Base-by-base conservation (phyloP, 371 early-diverging fungal genomes). In the Rhizopus delemar region DNA sequence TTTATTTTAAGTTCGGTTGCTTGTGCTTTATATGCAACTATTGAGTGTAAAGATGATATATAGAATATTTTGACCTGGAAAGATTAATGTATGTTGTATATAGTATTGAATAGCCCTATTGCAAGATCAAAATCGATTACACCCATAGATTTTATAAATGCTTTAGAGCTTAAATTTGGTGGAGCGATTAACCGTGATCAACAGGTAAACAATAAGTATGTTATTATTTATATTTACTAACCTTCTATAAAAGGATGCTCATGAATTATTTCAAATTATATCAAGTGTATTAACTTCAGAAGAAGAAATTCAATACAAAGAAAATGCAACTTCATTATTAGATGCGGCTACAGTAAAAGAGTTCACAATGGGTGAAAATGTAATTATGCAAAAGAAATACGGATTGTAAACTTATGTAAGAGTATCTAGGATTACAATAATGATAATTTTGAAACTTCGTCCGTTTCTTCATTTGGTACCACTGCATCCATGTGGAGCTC, bases 191-290 rank as follows among this genome's bases (percentile, higher is more conserved):
- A 69, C 45, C 67, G 77, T 45, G 69, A 75, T 33, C 78, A 76
- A 64, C 78, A 77, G 68, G 76, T 81, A 68, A 54, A 31, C 3
- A n/a, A 22, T 2, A 22, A 22, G 1, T 22, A 22, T 22, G 22
- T 22, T 22, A 22, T 22, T 22, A 22, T 22, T 22, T 22, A 2
- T 43, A 15, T n/a, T 13, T 43, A n/a, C 11, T 2, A n/a, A 43
- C 5, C 5, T 56, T 59, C 65, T 50, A 31, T 58, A 51, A 53
- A 59, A 96, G 87, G 97, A 96, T 71, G 97, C 96, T 0, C 97
- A 96, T 65, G 97, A 96, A 66, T 81, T 95, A 22, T 91, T 95
- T 57, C 93, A 93, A 68, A 82, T 94, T 7, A 87, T 96, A 12
- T 90, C 93, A 8, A 85, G 87, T 43, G 82, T 89, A 35, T 65